phyloP scores from a whole-genome alignment of 148 eudicot species.

The Rhododendron ovatum region DNA sequence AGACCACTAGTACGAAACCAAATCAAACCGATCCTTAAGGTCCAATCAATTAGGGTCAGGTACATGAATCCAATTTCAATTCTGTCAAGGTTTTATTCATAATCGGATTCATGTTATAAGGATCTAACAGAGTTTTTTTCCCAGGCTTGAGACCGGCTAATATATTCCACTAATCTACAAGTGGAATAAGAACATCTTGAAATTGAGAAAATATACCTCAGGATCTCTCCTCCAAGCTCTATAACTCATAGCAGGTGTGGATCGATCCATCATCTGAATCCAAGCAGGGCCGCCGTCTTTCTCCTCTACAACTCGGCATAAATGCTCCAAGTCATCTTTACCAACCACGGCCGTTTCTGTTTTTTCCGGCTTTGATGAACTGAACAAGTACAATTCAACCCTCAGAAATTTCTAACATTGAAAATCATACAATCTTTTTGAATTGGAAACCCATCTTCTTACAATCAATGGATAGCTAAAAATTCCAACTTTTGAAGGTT shows the following conservation, averaged over 20 bases:
- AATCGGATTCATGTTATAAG: not conserved
- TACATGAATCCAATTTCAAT: not conserved
- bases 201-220: slow-evolving; percentile 36
- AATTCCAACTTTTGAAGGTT: not conserved
- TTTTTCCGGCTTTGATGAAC: slow-evolving; percentile 39
- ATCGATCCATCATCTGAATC: slow-evolving; percentile 93
- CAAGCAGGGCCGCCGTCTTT: slow-evolving; percentile 93
- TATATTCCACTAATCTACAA: not conserved
- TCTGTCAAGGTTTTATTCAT: not conserved
- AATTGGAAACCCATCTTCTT: not conserved
- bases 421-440: not conserved
- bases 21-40: not conserved
- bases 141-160: not conserved
- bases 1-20: not conserved
- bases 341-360: slow-evolving; percentile 34
- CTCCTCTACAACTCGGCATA: slow-evolving; percentile 60
- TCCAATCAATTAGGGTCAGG: not conserved
- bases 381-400: slow-evolving; percentile 20
- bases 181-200: not conserved
- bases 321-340: slow-evolving; percentile 57
- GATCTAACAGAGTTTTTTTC: not conserved
- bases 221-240: slow-evolving; percentile 95
- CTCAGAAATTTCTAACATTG: not conserved
- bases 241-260: slow-evolving; percentile 69
- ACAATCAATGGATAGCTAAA: not conserved